phyloP scores from a whole-genome alignment of 805 yeast species.

The Kluyveromyces siamensis region DNA sequence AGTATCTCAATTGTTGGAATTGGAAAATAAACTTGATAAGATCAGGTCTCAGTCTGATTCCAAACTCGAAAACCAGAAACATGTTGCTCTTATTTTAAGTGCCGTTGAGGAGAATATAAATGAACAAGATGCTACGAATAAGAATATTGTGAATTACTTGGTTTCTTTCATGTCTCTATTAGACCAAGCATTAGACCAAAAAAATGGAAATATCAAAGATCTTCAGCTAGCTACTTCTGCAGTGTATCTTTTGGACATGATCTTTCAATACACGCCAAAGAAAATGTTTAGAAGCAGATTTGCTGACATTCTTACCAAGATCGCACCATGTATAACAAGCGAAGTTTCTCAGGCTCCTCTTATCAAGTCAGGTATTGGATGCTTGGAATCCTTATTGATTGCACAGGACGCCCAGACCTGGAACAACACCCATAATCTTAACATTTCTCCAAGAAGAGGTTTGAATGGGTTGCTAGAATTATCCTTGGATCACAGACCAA shows the following conservation, averaged over 20 bases:
- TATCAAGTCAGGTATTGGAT: conserved; percentile 75
- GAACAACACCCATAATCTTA: conserved; percentile 44
- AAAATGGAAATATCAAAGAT: conserved; percentile 46
- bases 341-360: conserved; percentile 70
- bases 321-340: conserved; percentile 73
- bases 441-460: conserved; percentile 67
- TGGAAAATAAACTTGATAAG: conserved; percentile 55
- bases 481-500: conserved; percentile 83
- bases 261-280: conserved; percentile 66
- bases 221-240: conserved; percentile 60
- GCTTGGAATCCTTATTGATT: conserved; percentile 65
- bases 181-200: conserved; percentile 53
- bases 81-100: conserved; percentile 68
- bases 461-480: conserved; percentile 68
- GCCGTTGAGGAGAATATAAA: conserved; percentile 86
- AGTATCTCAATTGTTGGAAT: conserved; percentile 33
- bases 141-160: conserved; percentile 72
- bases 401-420: conserved; percentile 80
- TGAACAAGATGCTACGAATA: conserved; percentile 44
- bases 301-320: conserved; percentile 62
- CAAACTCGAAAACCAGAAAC: conserved; percentile 81
- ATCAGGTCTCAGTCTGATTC: conserved; percentile 67
- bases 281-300: conserved; percentile 65
- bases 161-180: conserved; percentile 74
- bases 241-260: conserved; percentile 71